Evolutionary conservation across 441 rosid species (phyloP), one percentile per base, ranked within the genome.

Genomic region (Geranium incanum): DNA sequence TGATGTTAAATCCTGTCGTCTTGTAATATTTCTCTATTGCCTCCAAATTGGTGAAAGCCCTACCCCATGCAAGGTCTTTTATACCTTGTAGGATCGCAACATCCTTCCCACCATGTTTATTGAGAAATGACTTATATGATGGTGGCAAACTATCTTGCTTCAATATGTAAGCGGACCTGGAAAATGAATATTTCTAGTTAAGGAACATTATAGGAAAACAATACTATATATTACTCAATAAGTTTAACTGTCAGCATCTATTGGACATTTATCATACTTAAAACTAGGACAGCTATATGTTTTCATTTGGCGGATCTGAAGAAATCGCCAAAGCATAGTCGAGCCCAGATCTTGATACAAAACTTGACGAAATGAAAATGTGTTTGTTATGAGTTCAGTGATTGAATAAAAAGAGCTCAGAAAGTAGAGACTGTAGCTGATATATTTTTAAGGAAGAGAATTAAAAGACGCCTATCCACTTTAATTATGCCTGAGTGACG

Each of bases 161-260:
- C 76, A 93, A 81, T 81, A 93, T 83, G 82, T 87, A 93, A 79
- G 98, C 92, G 75, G 89, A 91, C 92, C 98, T 93, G 84, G 18
- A 81, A 79, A 67, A 69, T n/a, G 41, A 70, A 77, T 19, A 65
- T 39, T 70, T 70, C 48, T 21, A 72, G 52, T 76, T 72, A 48
- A 76, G 64, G 3, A 48, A 60, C 13, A 6, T 4, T 18, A 37
- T 50, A 39, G 52, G 52, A 64, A 28, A 50, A 28, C 33, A 28
- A 28, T 28, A 28, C 33, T 28, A 28, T 28, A 28, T 28, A 2
- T 28, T 28, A 28, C 33, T 28, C 50, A 70, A 67, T 6, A 60
- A n/a, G 18, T 8, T 19, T 1, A 13, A 52, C 5, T 12, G n/a
- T 4, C 18, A 12, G 2, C n/a, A 0, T 52, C 60, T 52, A 12